Evolutionary conservation across 345 rosid species (phyloP).

Genomic region (Eucalyptus regnans): DNA sequence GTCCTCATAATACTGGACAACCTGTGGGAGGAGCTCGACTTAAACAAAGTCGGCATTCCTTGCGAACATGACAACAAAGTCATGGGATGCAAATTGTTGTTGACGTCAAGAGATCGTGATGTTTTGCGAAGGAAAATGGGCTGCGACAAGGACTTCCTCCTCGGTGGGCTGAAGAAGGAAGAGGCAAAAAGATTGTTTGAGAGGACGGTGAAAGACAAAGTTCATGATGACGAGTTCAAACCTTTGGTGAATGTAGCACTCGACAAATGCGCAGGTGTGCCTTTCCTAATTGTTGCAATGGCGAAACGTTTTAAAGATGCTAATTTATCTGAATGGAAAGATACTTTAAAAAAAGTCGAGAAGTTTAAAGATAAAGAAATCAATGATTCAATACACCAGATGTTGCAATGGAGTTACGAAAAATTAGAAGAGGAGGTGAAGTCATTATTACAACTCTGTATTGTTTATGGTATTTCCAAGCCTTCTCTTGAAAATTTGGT

Average conservation of each 20-base stretch:
- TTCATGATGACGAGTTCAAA: accelerated
- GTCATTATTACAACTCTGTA: too few relatives aligned
- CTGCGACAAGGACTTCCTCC: accelerated
- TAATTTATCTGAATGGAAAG: too few relatives aligned
- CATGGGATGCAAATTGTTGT: neutral
- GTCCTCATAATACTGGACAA: neutral
- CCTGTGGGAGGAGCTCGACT: neutral
- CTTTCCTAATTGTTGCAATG: neutral
- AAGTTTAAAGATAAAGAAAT: too few relatives aligned
- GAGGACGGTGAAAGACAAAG: accelerated
- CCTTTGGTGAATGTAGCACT: accelerated
- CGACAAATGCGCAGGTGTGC: accelerated
- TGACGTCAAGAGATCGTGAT: accelerated
- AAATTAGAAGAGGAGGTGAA: too few relatives aligned
- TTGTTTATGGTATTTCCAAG: too few relatives aligned
- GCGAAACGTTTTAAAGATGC: too few relatives aligned
- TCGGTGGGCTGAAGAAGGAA: accelerated
- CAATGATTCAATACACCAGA: too few relatives aligned
- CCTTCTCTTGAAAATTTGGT: too few relatives aligned
- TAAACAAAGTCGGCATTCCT: neutral
- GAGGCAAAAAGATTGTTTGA: neutral
- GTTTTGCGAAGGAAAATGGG: accelerated
- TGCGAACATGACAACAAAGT: neutral
- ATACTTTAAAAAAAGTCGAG: too few relatives aligned
- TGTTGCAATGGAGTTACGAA: too few relatives aligned